These are phyloP conservation scores for Dissophora globulifera DNA, from an alignment of 192 early-diverging fungal species.

Conservation along the genomic window DNA sequence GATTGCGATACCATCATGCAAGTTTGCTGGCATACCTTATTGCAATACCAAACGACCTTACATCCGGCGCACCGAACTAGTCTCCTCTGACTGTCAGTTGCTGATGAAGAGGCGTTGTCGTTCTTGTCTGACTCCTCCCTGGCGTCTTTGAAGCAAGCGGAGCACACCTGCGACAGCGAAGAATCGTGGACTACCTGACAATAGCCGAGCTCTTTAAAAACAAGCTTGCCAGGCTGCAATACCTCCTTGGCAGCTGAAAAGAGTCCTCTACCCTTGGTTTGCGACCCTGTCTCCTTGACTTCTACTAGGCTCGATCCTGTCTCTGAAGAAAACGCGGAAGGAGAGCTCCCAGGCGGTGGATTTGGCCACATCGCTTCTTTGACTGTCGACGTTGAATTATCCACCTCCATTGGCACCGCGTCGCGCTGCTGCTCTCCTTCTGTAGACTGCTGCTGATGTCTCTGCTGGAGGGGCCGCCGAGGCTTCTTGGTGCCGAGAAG, in stretches of 20 bases:
- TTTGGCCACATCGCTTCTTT: background rate
- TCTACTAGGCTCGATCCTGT: slow-evolving; percentile 15
- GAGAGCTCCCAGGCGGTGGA: slow-evolving; percentile 20
- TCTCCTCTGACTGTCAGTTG: slow-evolving; percentile 14
- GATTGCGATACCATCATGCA: background rate
- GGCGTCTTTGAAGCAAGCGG: slow-evolving; percentile 41
- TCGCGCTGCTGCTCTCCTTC: no score
- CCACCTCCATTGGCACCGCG: background rate
- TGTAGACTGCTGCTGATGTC: background rate
- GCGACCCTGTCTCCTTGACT: slow-evolving; percentile 23
- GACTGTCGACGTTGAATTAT: background rate
- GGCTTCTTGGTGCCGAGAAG: background rate
- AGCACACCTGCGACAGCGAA: slow-evolving; percentile 36
- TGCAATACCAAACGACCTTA: slow-evolving; percentile 46
- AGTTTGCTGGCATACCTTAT: slow-evolving; percentile 19
- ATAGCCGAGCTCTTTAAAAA: slow-evolving; percentile 48
- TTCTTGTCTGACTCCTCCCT: slow-evolving; percentile 38
- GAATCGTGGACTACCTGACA: slow-evolving; percentile 45
- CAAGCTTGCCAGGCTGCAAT: slow-evolving; percentile 16
- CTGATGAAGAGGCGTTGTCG: slow-evolving; percentile 11
- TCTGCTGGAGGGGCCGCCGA: slow-evolving; percentile 18
- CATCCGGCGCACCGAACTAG: slow-evolving; percentile 45
- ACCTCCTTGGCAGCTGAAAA: slow-evolving; percentile 23
- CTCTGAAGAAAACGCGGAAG: slow-evolving; percentile 20
- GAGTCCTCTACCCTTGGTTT: slow-evolving; percentile 24